Conservation (phyloP, 2,329 filamentous ascomycete genomes). For the Cladosporium cucumerinum region DNA sequence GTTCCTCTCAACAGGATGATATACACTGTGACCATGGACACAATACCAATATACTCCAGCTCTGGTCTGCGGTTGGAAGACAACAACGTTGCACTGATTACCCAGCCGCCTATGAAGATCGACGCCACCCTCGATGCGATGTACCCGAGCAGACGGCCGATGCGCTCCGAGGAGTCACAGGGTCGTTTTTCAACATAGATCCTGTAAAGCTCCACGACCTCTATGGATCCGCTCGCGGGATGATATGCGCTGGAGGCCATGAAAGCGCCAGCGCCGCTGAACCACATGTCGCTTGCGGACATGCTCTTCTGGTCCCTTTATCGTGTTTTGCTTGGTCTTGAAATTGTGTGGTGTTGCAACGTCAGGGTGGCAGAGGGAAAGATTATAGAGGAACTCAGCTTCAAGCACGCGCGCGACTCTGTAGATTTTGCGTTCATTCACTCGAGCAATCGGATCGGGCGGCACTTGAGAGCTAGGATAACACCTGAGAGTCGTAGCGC, state of each 20-base stretch:
- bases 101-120: neutral
- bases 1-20: neutral
- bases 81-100: neutral
- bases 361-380: neutral
- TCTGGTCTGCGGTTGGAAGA: neutral
- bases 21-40: neutral
- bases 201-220: neutral
- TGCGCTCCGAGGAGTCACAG: neutral
- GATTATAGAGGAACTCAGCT: neutral
- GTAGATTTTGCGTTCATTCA: neutral
- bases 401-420: neutral
- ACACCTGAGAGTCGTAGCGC: neutral
- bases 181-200: neutral
- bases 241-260: neutral
- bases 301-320: neutral
- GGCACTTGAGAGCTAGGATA: neutral
- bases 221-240: neutral
- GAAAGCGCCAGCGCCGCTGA: neutral
- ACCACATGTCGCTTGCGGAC: neutral
- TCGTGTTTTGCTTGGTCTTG: neutral
- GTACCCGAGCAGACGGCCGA: neutral
- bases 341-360: neutral
- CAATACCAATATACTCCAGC: neutral
- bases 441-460: neutral
- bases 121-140: neutral